These are phyloP conservation scores for Colletotrichum caudatum DNA, from an alignment of 2,329 filamentous ascomycete species.

Conservation along the genomic window DNA sequence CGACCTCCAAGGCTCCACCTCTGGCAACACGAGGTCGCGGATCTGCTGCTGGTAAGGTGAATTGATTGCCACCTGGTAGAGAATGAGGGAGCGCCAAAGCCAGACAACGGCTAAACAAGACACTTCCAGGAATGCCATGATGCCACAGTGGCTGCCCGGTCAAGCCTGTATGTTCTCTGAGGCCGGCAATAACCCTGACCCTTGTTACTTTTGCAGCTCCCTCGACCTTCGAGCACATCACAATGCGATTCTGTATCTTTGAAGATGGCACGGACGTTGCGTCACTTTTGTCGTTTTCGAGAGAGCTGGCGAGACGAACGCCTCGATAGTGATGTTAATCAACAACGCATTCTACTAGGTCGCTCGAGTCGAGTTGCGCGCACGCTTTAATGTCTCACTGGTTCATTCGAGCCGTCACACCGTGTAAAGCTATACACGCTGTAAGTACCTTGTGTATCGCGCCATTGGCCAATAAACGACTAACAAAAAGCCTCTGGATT, in stretches of 20 bases:
- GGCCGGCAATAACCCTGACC: constrained; percentile 31
- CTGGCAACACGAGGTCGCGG: constrained; percentile 11
- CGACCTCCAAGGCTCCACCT: constrained; percentile 1
- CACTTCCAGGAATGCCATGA: not conserved
- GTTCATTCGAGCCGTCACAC: not conserved
- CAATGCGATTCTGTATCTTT: constrained; percentile 1
- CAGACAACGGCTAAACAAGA: not conserved
- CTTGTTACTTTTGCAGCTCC: constrained; percentile 32
- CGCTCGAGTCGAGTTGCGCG: not conserved
- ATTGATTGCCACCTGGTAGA: constrained; percentile 4
- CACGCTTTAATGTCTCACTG: not conserved
- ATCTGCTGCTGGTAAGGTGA: not conserved
- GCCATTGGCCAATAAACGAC: constrained; percentile 5
- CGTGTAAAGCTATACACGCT: not conserved
- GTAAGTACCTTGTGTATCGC: constrained; percentile 1
- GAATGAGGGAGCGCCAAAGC: not conserved
- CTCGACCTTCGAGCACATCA: constrained; percentile 25
- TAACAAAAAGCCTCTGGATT: not conserved
- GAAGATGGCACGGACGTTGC: constrained; percentile 4
- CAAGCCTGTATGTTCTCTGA: not conserved
- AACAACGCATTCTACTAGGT: not conserved
- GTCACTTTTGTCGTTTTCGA: not conserved
- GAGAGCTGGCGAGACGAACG: not conserved
- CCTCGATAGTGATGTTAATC: not conserved
- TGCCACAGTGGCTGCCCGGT: constrained; percentile 1